Evolutionary conservation across 169 alveolate genomes (phyloP).

Genomic region (Plasmodium gallinaceum): DNA sequence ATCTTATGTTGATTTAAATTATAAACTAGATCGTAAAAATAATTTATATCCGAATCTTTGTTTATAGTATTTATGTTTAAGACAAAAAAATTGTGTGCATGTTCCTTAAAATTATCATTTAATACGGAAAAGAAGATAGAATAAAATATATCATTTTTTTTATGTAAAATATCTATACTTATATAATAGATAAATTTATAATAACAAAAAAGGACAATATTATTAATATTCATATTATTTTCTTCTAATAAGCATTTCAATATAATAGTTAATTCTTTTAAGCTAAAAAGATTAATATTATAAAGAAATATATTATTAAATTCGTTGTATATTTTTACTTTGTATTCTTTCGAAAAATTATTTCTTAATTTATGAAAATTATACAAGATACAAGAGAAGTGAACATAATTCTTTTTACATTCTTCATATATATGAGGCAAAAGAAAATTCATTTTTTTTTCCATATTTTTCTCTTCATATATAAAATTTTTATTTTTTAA

Average conservation of each 20-base stretch:
- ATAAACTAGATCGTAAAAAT: slow-evolving; percentile 8
- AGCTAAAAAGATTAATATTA: slow-evolving; percentile 20
- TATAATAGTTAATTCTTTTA: slow-evolving; percentile 72
- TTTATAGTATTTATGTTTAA: slow-evolving; percentile 9
- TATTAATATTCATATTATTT: slow-evolving; percentile 14
- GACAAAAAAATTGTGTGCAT: slow-evolving; percentile 19
- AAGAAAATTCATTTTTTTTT: slow-evolving; percentile 32
- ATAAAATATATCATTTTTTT: background rate
- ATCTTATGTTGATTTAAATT: background rate
- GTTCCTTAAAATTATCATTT: slow-evolving; percentile 33
- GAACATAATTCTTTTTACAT: slow-evolving; percentile 45
- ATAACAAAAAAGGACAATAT: slow-evolving; percentile 30
- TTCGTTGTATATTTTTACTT: slow-evolving; percentile 27
- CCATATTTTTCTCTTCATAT: slow-evolving; percentile 20
- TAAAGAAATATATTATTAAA: slow-evolving; percentile 24
- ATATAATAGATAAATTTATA: slow-evolving; percentile 45
- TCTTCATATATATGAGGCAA: slow-evolving; percentile 69
- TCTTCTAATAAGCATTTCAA: slow-evolving; percentile 61
- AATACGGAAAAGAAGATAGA: slow-evolving; percentile 16
- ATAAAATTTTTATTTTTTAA: slow-evolving; percentile 8
- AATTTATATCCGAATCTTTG: slow-evolving; percentile 21
- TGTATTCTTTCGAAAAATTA: slow-evolving; percentile 37
- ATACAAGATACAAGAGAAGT: slow-evolving; percentile 57
- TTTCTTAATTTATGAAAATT: slow-evolving; percentile 63
- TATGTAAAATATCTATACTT: slow-evolving; percentile 59